A percentile compares a stretch with the other conserved stretches of the same genome.
These are phyloP conservation scores for Paraphaeosphaeria sporulosa DNA, from an alignment of 2,329 filamentous ascomycete genomes.

Conservation along the genomic window DNA sequence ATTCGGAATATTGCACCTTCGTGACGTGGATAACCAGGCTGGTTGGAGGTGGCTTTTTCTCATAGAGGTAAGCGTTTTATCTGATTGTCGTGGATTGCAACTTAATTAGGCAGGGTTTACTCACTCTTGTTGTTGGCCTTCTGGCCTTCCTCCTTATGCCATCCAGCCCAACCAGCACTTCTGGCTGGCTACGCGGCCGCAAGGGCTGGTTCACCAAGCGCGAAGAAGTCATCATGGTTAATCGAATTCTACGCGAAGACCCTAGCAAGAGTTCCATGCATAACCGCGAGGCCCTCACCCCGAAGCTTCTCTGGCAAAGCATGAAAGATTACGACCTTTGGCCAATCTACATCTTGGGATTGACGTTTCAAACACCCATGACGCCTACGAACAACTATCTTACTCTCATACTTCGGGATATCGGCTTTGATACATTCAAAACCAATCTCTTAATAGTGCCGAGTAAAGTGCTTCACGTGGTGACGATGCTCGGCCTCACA, in stretches of 20 bases:
- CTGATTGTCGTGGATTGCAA: not conserved
- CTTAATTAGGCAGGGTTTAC: slow-evolving; percentile 21
- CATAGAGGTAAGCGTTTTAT: slow-evolving; percentile 49
- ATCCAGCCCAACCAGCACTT: slow-evolving; percentile 35
- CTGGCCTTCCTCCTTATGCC: slow-evolving; percentile 30
- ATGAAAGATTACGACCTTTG: slow-evolving; percentile 35
- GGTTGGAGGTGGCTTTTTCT: slow-evolving; percentile 55
- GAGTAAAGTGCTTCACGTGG: slow-evolving; percentile 22
- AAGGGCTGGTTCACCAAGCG: slow-evolving; percentile 33
- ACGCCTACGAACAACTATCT: slow-evolving; percentile 28
- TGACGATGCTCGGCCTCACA: slow-evolving; percentile 25
- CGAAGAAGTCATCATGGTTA: slow-evolving; percentile 34
- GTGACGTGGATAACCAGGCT: slow-evolving; percentile 45
- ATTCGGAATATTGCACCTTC: slow-evolving; percentile 48
- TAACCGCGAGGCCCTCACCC: slow-evolving; percentile 33
- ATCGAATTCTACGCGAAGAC: slow-evolving; percentile 34
- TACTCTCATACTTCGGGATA: slow-evolving; percentile 25
- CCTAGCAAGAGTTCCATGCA: slow-evolving; percentile 35
- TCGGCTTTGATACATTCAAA: slow-evolving; percentile 45
- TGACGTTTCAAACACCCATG: slow-evolving; percentile 31
- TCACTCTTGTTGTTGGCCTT: slow-evolving; percentile 27
- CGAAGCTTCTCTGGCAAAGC: slow-evolving; percentile 27
- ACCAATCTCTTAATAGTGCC: slow-evolving; percentile 69
- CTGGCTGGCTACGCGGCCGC: slow-evolving; percentile 37
- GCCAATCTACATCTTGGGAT: slow-evolving; percentile 31